A percentile compares a stretch with the other conserved stretches of the same genome.
phyloP scores from a whole-genome alignment of 1,284 basidiomycete species.

The Fomitopsis pinicola region DNA sequence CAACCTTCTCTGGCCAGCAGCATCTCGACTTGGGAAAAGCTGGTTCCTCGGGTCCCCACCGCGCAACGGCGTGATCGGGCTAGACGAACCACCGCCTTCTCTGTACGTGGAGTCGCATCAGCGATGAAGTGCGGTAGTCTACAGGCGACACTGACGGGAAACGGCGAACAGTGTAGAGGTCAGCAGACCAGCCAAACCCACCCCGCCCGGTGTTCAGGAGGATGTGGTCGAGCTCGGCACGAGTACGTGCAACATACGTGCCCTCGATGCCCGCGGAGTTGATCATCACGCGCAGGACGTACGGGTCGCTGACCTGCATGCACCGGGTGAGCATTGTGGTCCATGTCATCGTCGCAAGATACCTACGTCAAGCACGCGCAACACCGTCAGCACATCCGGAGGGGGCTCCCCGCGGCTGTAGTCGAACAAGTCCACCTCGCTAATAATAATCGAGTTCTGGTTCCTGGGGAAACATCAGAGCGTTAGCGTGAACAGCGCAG shows the following conservation, averaged over 20 bases:
- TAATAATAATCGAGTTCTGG: constrained; percentile 55
- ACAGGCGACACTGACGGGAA: constrained; percentile 47
- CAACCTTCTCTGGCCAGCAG: constrained; percentile 30
- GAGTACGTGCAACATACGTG: constrained; percentile 59
- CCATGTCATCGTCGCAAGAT: background rate
- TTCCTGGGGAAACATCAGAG: constrained; percentile 19
- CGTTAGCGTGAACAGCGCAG: background rate
- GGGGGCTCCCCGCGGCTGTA: constrained; percentile 67
- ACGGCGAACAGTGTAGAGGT: constrained; percentile 56
- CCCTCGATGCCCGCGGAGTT: constrained; percentile 73
- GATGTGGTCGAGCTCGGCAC: constrained; percentile 54
- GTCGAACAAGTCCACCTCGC: constrained; percentile 74
- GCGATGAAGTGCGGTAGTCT: background rate
- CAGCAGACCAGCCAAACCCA: constrained; percentile 57
- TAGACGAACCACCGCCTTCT: constrained; percentile 58
- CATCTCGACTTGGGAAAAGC: constrained; percentile 42
- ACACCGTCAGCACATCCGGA: constrained; percentile 61
- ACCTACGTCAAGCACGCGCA: constrained; percentile 81
- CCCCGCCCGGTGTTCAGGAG: constrained; percentile 42
- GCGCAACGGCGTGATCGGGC: constrained; percentile 32
- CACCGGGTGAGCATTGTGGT: background rate
- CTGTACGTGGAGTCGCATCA: constrained; percentile 28
- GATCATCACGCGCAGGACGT: constrained; percentile 80
- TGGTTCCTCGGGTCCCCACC: constrained; percentile 40
- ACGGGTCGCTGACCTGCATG: constrained; percentile 66